A percentile compares a stretch with the other conserved stretches of the same genome.
Conservation (phyloP, 2,329 filamentous ascomycete species). For the Sporothrix curviconia region DNA sequence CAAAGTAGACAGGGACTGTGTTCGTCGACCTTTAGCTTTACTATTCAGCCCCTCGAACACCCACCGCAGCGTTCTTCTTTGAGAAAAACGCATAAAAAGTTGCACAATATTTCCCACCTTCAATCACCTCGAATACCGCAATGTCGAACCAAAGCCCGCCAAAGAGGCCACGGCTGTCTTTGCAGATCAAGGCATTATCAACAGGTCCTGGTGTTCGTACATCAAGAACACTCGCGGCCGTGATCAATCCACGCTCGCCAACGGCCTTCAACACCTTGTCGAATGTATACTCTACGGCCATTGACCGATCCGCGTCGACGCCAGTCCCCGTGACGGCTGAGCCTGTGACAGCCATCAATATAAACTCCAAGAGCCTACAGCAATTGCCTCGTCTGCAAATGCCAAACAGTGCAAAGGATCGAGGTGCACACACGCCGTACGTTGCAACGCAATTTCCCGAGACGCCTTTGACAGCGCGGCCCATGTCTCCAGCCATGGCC, state of each 20-base stretch:
- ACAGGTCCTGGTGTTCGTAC: conserved; percentile 32
- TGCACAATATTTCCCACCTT: not conserved
- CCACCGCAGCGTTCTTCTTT: not conserved
- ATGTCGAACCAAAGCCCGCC: conserved; percentile 26
- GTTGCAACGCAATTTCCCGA: conserved; percentile 41
- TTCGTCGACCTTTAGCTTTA: not conserved
- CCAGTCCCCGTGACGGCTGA: conserved; percentile 31
- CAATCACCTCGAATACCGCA: too few species aligned
- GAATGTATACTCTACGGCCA: conserved; percentile 57
- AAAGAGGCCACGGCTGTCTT: conserved; percentile 49
- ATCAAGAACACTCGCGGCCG: conserved; percentile 38
- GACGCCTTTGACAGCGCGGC: conserved; percentile 47
- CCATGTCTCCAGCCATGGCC: conserved; percentile 40
- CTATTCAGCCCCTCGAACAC: not conserved
- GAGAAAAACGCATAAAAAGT: too few species aligned
- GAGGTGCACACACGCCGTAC: conserved; percentile 38
- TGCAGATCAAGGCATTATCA: conserved; percentile 39
- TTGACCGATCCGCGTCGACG: conserved; percentile 52
- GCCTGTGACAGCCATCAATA: conserved; percentile 36
- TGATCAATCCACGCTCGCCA: conserved; percentile 51
- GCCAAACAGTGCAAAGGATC: conserved; percentile 27
- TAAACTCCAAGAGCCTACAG: conserved; percentile 20
- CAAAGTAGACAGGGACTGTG: not conserved
- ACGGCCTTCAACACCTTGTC: conserved; percentile 61
- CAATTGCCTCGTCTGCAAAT: conserved; percentile 18